phyloP scores from a whole-genome alignment of 129 eudicot species.

The Helianthus annuus region HanXRQr2.0-SUNRISE NC_035449.2:86597893-86598392 shows the following conservation, averaged over 20 bases:
- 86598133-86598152: not conserved
- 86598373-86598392: too few species aligned
- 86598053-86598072: constrained; percentile 1
- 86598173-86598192: too few species aligned
- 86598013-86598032: constrained; percentile 44
- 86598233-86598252: too few species aligned
- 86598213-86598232: too few species aligned
- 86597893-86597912: constrained; percentile 24
- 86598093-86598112: not conserved
- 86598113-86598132: not conserved
- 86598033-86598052: not conserved
- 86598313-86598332: too few species aligned
- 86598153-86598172: too few species aligned
- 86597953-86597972: constrained; percentile 32
- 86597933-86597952: constrained; percentile 62
- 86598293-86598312: too few species aligned
- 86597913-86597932: constrained; percentile 29
- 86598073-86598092: constrained; percentile 18
- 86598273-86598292: too few species aligned
- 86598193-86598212: too few species aligned
- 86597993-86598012: constrained; percentile 48
- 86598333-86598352: too few species aligned
- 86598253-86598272: too few species aligned
- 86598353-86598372: too few species aligned
- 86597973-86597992: constrained; percentile 42